Evolutionary conservation across 2,329 filamentous ascomycete genomes (phyloP).

Genomic region (Sporothrix sp.): DNA sequence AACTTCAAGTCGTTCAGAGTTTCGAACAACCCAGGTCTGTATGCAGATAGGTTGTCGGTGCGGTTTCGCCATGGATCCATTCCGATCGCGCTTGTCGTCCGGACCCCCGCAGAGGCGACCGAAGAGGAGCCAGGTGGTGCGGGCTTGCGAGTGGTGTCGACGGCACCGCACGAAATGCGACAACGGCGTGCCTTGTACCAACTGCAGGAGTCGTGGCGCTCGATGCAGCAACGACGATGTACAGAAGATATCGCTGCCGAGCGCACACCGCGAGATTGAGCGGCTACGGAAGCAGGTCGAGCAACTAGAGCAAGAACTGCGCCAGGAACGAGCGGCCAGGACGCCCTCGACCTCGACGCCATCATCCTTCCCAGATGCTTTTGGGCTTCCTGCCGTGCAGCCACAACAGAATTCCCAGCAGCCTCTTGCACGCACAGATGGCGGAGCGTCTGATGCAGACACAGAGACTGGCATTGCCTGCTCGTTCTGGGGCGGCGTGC

Average conservation of each 20-base stretch:
- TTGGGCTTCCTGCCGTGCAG: background rate
- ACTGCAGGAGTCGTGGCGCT: slow-evolving; percentile 22
- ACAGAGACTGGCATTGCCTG: background rate
- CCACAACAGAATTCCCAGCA: background rate
- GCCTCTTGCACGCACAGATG: background rate
- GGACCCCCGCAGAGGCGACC: background rate
- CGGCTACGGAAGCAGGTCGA: background rate
- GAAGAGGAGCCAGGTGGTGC: slow-evolving; percentile 17
- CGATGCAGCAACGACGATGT: background rate
- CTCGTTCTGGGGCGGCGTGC: slow-evolving; percentile 1
- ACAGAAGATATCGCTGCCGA: background rate
- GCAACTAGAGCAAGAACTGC: background rate
- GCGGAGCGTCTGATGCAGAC: background rate
- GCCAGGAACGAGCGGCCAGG: background rate
- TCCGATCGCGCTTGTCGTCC: too few species aligned
- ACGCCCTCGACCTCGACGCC: background rate
- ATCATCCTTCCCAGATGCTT: background rate
- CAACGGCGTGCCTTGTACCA: slow-evolving; percentile 29
- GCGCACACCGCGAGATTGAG: slow-evolving; percentile 1
- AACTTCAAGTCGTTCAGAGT: too few species aligned
- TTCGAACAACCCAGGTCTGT: too few species aligned
- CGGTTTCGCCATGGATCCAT: too few species aligned
- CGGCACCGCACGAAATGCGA: slow-evolving; percentile 34
- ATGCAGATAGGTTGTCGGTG: too few species aligned
- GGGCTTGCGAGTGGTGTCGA: slow-evolving; percentile 33